phyloP scores from a whole-genome alignment of 73 alveolate genomes.

The Tetrahymena borealis region DNA sequence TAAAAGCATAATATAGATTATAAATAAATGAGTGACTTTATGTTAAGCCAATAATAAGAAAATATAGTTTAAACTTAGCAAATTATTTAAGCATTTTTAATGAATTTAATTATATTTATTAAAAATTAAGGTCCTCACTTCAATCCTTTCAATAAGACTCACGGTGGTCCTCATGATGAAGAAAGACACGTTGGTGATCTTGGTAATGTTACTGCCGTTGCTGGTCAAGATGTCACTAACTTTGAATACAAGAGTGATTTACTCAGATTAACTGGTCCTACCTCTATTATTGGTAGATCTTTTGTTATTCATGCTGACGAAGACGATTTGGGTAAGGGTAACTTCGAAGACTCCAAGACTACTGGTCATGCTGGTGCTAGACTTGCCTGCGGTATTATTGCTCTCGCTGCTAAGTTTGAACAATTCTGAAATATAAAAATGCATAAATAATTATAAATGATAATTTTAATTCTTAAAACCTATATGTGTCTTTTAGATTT shows the following conservation, averaged over 20 bases:
- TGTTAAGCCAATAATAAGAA: too few species aligned
- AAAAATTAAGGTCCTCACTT: slow-evolving; percentile 59
- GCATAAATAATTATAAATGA: too few species aligned
- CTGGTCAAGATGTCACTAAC: slow-evolving; percentile 6
- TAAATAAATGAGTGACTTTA: too few species aligned
- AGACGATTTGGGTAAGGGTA: slow-evolving; percentile 78
- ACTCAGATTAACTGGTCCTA: slow-evolving; percentile 24
- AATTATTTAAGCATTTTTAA: not conserved
- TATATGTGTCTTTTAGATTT: too few species aligned
- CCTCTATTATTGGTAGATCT: slow-evolving; percentile 66
- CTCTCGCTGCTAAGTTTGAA: slow-evolving; percentile 50
- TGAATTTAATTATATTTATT: not conserved
- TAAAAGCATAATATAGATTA: too few species aligned
- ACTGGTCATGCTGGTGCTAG: slow-evolving; percentile 82
- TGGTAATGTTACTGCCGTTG: slow-evolving; percentile 69
- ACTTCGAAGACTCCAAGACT: slow-evolving; percentile 54
- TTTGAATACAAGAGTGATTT: not conserved
- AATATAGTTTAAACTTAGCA: too few species aligned
- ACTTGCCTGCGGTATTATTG: slow-evolving; percentile 75
- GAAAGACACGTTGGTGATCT: slow-evolving; percentile 85
- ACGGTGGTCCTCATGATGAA: slow-evolving; percentile 78
- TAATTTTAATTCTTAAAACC: too few species aligned
- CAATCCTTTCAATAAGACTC: slow-evolving; percentile 67
- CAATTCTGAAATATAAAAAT: not conserved
- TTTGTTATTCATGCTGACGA: slow-evolving; percentile 62